Percentiles rank a stretch among this genome's conserved stretches.
phyloP scores from a whole-genome alignment of 2,329 filamentous ascomycete species.

The Penicillium janthinellum region DNA sequence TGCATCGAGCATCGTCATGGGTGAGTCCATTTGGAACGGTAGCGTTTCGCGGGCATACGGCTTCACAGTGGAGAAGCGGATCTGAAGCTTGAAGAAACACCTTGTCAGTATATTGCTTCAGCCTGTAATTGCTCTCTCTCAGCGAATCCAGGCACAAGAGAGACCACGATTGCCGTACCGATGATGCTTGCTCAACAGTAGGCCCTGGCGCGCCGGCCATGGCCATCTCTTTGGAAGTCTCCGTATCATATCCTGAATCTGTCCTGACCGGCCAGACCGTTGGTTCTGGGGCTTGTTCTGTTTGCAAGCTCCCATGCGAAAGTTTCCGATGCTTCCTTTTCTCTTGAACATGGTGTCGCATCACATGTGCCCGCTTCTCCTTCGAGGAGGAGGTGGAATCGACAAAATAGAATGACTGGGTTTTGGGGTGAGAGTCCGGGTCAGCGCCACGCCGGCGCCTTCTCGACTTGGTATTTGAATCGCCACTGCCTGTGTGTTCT shows the following conservation, averaged over 20 bases:
- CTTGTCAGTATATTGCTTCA: constrained; percentile 7
- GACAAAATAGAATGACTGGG: constrained; percentile 45
- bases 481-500: constrained; percentile 25
- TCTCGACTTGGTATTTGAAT: constrained; percentile 24
- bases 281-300: constrained; percentile 8
- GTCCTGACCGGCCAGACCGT: constrained; percentile 7
- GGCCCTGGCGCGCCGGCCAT: background rate
- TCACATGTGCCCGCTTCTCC: constrained; percentile 48
- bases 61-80: constrained; percentile 17
- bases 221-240: constrained; percentile 4
- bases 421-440: constrained; percentile 27
- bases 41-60: constrained; percentile 10
- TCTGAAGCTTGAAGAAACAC: constrained; percentile 16
- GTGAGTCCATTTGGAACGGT: constrained; percentile 21
- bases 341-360: constrained; percentile 48
- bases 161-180: constrained; percentile 21
- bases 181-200: constrained; percentile 13
- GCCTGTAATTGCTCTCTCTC: background rate
- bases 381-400: constrained; percentile 43
- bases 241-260: constrained; percentile 10
- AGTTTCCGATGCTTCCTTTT: constrained; percentile 39
- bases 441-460: constrained; percentile 32
- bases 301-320: constrained; percentile 18
- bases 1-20: constrained; percentile 30
- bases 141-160: background rate